Percentiles rank a stretch among this genome's conserved stretches.
Evolutionary conservation across 352 stramenopile species (phyloP).

Genomic region (Aphanomyces astaci): DNA sequence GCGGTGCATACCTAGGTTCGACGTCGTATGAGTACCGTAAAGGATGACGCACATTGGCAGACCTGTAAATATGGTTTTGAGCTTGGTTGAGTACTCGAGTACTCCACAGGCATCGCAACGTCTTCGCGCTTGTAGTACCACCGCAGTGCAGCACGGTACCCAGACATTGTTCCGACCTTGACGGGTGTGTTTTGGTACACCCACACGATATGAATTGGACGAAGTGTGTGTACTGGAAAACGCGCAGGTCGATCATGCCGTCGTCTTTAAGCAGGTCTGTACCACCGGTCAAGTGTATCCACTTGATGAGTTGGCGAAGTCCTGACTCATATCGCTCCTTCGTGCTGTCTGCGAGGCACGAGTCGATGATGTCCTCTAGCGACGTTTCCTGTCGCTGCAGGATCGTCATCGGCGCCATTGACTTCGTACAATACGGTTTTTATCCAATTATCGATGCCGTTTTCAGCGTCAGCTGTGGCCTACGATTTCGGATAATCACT

Average conservation of each 20-base stretch:
- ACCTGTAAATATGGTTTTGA: neutral
- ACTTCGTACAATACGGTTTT: neutral
- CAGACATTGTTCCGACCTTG: neutral
- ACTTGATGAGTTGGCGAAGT: neutral
- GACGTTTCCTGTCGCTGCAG: neutral
- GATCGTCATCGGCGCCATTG: neutral
- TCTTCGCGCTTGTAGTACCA: neutral
- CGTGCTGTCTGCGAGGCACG: neutral
- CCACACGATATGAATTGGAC: neutral
- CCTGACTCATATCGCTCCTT: neutral
- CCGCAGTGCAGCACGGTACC: neutral
- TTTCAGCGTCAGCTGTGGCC: neutral
- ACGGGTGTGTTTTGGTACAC: neutral
- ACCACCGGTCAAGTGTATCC: neutral
- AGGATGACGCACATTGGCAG: neutral
- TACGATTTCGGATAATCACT: neutral
- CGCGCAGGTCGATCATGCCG: neutral
- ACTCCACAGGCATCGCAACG: neutral
- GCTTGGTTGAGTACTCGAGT: neutral
- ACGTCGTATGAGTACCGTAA: neutral
- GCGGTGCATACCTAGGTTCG: neutral
- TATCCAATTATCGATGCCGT: neutral
- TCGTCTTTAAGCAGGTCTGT: neutral
- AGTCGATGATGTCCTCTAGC: neutral
- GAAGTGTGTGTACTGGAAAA: constrained; percentile 1